Percentiles rank a stretch among this genome's conserved stretches.
Conservation (phyloP, 805 yeast genomes). For the Kazachstania africana region DNA sequence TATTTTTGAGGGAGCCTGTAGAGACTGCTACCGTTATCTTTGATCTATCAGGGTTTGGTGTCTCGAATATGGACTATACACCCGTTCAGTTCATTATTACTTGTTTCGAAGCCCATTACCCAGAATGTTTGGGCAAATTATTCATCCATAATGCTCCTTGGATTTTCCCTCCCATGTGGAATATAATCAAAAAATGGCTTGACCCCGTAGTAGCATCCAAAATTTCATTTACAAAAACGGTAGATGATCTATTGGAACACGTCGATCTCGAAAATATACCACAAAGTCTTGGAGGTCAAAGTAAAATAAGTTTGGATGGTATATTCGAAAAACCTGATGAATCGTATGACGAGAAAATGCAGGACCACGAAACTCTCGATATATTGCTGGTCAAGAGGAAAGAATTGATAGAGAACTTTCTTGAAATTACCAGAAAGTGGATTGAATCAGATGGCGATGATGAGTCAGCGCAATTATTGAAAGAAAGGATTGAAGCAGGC, state of each 20-base stretch:
- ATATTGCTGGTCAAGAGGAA: neutral
- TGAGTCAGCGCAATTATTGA: constrained; percentile 12
- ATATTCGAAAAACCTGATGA: neutral
- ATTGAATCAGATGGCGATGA: neutral
- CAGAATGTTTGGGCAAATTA: constrained; percentile 77
- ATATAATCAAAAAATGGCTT: constrained; percentile 79
- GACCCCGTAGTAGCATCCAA: constrained; percentile 92
- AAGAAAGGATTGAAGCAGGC: constrained; percentile 43
- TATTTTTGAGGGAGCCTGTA: constrained; percentile 34
- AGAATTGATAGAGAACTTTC: neutral
- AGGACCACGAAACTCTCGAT: neutral
- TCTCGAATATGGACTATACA: constrained; percentile 82
- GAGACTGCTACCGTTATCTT: constrained; percentile 59
- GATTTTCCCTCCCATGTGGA: constrained; percentile 92
- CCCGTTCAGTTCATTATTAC: constrained; percentile 80
- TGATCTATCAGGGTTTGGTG: constrained; percentile 73
- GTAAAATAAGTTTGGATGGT: neutral
- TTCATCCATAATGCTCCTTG: constrained; percentile 91
- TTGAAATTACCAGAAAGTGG: neutral
- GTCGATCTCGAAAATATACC: constrained; percentile 26
- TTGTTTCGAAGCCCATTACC: constrained; percentile 90
- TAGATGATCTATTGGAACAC: constrained; percentile 50
- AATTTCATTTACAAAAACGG: constrained; percentile 64
- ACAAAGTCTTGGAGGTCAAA: neutral
- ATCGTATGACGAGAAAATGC: neutral